A percentile compares a stretch with the other conserved stretches of the same genome.
phyloP scores from a whole-genome alignment of 805 yeast species.

The Metschnikowia lochheadii region DNA sequence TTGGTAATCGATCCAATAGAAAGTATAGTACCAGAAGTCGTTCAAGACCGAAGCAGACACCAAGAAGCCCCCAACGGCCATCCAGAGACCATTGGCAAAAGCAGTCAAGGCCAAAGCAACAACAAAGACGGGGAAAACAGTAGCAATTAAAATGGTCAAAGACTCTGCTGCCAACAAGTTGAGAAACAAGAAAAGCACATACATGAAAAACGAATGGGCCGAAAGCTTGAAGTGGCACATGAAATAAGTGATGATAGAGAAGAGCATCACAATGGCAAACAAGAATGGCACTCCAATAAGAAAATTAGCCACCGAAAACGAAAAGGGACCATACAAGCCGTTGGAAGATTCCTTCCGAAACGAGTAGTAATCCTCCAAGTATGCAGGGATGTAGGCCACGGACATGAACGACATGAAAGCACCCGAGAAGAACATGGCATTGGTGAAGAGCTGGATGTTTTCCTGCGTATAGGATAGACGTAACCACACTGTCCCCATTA shows the following conservation, averaged over 20 bases:
- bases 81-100: slow-evolving; percentile 42
- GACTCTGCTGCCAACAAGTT: slow-evolving; percentile 41
- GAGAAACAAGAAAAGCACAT: slow-evolving; percentile 35
- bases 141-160: slow-evolving; percentile 33
- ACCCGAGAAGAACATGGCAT: slow-evolving; percentile 38
- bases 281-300: slow-evolving; percentile 35
- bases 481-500: slow-evolving; percentile 40
- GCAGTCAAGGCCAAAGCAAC: slow-evolving; percentile 38
- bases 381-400: slow-evolving; percentile 40
- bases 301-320: slow-evolving; percentile 34
- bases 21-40: slow-evolving; percentile 38
- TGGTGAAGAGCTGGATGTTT: slow-evolving; percentile 27
- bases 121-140: slow-evolving; percentile 34
- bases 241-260: slow-evolving; percentile 32
- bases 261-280: slow-evolving; percentile 27
- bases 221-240: slow-evolving; percentile 28
- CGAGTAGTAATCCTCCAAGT: slow-evolving; percentile 29
- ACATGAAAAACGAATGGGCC: slow-evolving; percentile 30
- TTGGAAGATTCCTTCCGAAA: slow-evolving; percentile 31
- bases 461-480: slow-evolving; percentile 22
- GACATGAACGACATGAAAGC: slow-evolving; percentile 45
- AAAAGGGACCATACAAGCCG: slow-evolving; percentile 35
- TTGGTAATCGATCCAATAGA: slow-evolving; percentile 39
- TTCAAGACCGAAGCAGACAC: slow-evolving; percentile 32
- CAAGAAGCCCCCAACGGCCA: slow-evolving; percentile 41